These are phyloP conservation scores for Pseudopyrenochaeta lycopersici DNA, from an alignment of 2,329 filamentous ascomycete genomes.

Conservation along the genomic window DNA sequence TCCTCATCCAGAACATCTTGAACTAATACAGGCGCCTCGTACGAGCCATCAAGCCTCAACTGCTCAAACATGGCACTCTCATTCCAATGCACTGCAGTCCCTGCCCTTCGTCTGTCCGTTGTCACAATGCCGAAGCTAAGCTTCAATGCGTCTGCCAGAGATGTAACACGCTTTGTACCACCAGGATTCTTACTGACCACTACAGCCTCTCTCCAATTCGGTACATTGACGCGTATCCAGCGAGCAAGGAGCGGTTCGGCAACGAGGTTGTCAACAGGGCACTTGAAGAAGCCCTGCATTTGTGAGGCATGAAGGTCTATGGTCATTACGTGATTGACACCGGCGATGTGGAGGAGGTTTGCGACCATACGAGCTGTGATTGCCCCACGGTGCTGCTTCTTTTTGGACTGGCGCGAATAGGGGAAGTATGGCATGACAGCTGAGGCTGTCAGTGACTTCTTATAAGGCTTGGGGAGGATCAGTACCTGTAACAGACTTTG, in stretches of 20 bases:
- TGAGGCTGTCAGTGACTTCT: constrained; percentile 48
- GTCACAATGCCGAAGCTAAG: constrained; percentile 98
- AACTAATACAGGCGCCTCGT: constrained; percentile 47
- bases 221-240: constrained; percentile 91
- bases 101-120: constrained; percentile 69
- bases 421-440: constrained; percentile 94
- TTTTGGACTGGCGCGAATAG: constrained; percentile 99
- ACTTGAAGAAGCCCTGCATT: constrained; percentile 99
- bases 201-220: constrained; percentile 88
- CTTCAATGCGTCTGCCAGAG: constrained; percentile 92
- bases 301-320: constrained; percentile 92
- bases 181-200: constrained; percentile 98
- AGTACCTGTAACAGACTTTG: constrained; percentile 94
- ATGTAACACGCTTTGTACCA: constrained; percentile 96
- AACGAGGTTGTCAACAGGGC: constrained; percentile 95
- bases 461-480: constrained; percentile 21
- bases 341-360: constrained; percentile 90
- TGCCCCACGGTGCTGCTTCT: constrained; percentile 94
- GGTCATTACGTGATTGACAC: constrained; percentile 96
- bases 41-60: constrained; percentile 52
- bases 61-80: constrained; percentile 77
- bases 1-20: constrained; percentile 45
- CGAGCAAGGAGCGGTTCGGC: constrained; percentile 94
- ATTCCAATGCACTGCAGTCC: constrained; percentile 65
- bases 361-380: constrained; percentile 98